A percentile compares a stretch with the other conserved stretches of the same genome.
Evolutionary conservation across 306 rosid genomes (phyloP).

Genomic region (Sesbania bispinosa): DNA sequence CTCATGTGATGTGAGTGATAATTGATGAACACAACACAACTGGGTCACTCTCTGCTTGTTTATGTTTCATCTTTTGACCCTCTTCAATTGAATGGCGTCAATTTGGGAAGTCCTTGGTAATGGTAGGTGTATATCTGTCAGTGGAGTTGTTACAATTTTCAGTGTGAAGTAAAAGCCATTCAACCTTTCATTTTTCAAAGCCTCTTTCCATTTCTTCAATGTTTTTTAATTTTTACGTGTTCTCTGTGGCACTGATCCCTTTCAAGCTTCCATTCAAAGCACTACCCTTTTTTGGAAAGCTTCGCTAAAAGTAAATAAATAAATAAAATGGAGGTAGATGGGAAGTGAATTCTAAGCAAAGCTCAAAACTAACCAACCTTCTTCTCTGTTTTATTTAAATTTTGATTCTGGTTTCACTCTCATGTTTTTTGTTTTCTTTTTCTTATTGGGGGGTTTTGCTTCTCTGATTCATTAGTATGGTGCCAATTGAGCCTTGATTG

Average conservation of each 20-base stretch:
- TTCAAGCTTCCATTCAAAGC: slow-evolving; percentile 28
- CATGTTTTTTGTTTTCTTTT: not conserved
- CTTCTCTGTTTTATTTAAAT: not conserved
- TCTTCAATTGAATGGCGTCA: slow-evolving; percentile 33
- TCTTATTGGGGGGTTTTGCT: slow-evolving; percentile 8
- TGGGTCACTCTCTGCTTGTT: slow-evolving; percentile 20
- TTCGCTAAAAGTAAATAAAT: slow-evolving; percentile 20
- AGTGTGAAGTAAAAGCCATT: slow-evolving; percentile 32
- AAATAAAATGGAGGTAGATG: slow-evolving; percentile 45
- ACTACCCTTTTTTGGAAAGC: slow-evolving; percentile 29
- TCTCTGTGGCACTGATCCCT: slow-evolving; percentile 19
- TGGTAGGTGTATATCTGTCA: slow-evolving; percentile 40
- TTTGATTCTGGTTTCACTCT: not conserved
- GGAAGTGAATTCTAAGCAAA: slow-evolving; percentile 67
- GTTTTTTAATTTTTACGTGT: not conserved
- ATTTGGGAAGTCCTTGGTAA: slow-evolving; percentile 34
- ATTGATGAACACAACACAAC: slow-evolving; percentile 6
- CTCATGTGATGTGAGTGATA: not conserved
- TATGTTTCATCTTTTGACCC: not conserved
- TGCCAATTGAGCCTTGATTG: slow-evolving; percentile 6
- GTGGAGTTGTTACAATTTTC: slow-evolving; percentile 41
- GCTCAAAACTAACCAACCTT: slow-evolving; percentile 34
- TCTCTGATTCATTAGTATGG: slow-evolving; percentile 12
- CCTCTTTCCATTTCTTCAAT: not conserved
- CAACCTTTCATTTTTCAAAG: slow-evolving; percentile 1